Evolutionary conservation across 2,329 filamentous ascomycete species (phyloP).

Genomic region (Trichoderma hamatum): DNA sequence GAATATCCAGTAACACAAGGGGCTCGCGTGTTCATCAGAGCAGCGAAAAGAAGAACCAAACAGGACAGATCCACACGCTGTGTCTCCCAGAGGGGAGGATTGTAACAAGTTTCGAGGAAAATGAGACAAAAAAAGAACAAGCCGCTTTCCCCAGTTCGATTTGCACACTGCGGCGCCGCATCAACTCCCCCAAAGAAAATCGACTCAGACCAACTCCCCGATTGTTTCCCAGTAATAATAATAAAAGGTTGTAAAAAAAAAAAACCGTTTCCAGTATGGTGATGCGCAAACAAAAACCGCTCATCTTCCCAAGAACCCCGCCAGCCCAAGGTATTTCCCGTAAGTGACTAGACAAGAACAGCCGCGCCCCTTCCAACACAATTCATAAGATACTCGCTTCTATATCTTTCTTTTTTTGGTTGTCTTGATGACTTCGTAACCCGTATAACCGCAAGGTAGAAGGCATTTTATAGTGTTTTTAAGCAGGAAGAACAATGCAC

Average conservation of each 20-base stretch:
- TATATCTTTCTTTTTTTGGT: constrained; percentile 51
- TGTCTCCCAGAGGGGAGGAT: constrained; percentile 14
- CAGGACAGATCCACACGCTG: constrained; percentile 26
- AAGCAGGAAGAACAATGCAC: constrained; percentile 15
- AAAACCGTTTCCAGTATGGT: constrained; percentile 38
- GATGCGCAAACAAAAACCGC: constrained; percentile 39
- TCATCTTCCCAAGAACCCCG: constrained; percentile 39
- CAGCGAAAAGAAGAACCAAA: constrained; percentile 29
- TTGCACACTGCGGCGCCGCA: constrained; percentile 37
- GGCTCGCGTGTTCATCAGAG: constrained; percentile 24
- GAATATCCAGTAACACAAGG: constrained; percentile 36
- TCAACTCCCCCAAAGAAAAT: constrained; percentile 29
- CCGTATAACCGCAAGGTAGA: constrained; percentile 39
- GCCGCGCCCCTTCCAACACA: constrained; percentile 36
- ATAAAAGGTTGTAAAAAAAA: constrained; percentile 10
- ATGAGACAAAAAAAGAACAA: constrained; percentile 26
- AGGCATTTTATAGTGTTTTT: constrained; percentile 37
- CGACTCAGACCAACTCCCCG: constrained; percentile 44
- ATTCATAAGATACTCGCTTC: constrained; percentile 41
- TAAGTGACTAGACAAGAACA: constrained; percentile 46
- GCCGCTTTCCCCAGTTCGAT: constrained; percentile 37
- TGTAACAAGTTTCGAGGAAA: constrained; percentile 8
- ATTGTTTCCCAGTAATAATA: constrained; percentile 35
- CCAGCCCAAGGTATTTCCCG: constrained; percentile 38
- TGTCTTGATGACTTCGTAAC: constrained; percentile 52